Evolutionary conservation across 2,329 filamentous ascomycete genomes (phyloP).

Genomic region (Ramularia collo-cygni): DNA sequence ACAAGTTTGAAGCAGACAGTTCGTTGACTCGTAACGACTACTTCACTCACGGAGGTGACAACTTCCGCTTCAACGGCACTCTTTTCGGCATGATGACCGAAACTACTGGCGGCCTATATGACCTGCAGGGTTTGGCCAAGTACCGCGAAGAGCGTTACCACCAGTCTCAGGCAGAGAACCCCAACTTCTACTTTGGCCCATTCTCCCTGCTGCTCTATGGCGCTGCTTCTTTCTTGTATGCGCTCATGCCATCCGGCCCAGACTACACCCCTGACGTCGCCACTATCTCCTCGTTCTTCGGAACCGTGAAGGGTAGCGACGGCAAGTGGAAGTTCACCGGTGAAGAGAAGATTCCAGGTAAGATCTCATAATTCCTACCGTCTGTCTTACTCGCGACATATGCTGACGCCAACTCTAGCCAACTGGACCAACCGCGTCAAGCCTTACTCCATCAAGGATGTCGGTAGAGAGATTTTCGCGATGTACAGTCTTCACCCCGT

Average conservation of each 20-base stretch:
- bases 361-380: too few species aligned
- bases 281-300: conserved; percentile 37
- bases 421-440: conserved; percentile 31
- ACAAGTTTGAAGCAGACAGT: conserved; percentile 37
- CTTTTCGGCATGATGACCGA: conserved; percentile 36
- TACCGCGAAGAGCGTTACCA: conserved; percentile 37
- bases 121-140: conserved; percentile 32
- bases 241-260: conserved; percentile 34
- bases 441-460: conserved; percentile 29
- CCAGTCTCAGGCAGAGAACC: conserved; percentile 33
- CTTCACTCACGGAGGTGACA: conserved; percentile 31
- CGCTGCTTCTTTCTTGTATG: conserved; percentile 40
- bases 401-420: too few species aligned
- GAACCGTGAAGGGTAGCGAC: conserved; percentile 33
- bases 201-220: conserved; percentile 35
- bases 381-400: too few species aligned
- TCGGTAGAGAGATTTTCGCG: conserved; percentile 32
- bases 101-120: conserved; percentile 30
- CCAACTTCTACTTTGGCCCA: conserved; percentile 40
- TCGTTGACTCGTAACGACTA: conserved; percentile 39
- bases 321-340: conserved; percentile 35
- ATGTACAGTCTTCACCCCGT: conserved; percentile 38
- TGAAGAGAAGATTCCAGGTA: conserved; percentile 36
- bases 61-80: conserved; percentile 36
- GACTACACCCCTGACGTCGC: conserved; percentile 29